Evolutionary conservation across 768 basidiomycete species (phyloP).

Genomic region (Rhizopogon vinicolor): DNA sequence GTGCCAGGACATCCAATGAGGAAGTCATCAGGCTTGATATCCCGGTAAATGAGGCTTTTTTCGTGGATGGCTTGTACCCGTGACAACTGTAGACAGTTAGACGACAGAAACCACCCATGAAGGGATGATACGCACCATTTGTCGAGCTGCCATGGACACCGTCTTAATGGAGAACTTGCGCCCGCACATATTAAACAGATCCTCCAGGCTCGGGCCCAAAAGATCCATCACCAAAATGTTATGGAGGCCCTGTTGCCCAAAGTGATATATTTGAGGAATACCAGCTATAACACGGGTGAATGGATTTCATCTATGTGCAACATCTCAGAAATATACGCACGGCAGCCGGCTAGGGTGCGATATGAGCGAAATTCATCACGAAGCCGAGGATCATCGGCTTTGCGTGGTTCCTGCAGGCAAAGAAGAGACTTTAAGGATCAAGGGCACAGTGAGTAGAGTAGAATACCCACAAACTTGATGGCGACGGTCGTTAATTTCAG

Average conservation of each 20-base stretch:
- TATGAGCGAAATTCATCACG: conserved; percentile 98
- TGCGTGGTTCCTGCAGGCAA: conserved; percentile 69
- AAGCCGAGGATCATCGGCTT: conserved; percentile 96
- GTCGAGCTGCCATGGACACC: conserved; percentile 97
- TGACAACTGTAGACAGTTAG: conserved; percentile 54
- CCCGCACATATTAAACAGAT: conserved; percentile 98
- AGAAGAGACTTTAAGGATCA: conserved; percentile 8
- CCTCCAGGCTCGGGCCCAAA: conserved; percentile 93
- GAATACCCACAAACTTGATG: conserved; percentile 93
- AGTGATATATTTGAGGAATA: conserved; percentile 99
- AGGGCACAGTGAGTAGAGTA: not conserved
- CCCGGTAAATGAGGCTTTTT: conserved; percentile 98
- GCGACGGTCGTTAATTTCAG: conserved; percentile 98
- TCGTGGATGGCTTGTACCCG: conserved; percentile 98
- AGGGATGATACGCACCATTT: conserved; percentile 63
- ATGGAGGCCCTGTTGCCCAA: conserved; percentile 97
- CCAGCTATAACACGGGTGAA: conserved; percentile 56
- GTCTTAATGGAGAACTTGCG: conserved; percentile 98
- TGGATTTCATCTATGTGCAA: conserved; percentile 6
- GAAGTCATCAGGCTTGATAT: conserved; percentile 99
- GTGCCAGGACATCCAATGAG: conserved; percentile 92
- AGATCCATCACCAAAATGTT: conserved; percentile 99
- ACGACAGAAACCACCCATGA: conserved; percentile 1
- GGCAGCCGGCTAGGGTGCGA: conserved; percentile 83
- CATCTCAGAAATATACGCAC: conserved; percentile 45